Percentiles rank a stretch among this genome's conserved stretches.
Conservation (phyloP, 2,329 filamentous ascomycete species). For the Epichloe scottii region DNA sequence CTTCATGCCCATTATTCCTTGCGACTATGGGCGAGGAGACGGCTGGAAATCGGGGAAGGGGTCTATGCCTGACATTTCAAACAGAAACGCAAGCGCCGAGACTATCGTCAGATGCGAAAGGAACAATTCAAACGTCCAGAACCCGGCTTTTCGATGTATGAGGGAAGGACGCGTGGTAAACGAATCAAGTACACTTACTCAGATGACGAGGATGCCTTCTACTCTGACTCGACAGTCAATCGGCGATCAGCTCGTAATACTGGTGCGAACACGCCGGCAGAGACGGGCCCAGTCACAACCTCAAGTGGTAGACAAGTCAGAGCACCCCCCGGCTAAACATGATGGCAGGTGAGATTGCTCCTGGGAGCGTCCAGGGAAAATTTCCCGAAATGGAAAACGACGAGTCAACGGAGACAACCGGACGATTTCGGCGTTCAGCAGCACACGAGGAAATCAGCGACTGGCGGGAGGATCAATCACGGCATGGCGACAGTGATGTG, state of each 20-base stretch:
- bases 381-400: constrained; percentile 27
- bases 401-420: constrained; percentile 28
- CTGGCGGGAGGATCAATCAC: constrained; percentile 26
- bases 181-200: constrained; percentile 94
- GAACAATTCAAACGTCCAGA: constrained; percentile 81
- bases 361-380: constrained; percentile 34
- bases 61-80: constrained; percentile 8
- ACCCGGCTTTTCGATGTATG: constrained; percentile 83
- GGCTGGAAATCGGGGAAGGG: background rate
- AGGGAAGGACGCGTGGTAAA: constrained; percentile 91
- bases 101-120: constrained; percentile 78
- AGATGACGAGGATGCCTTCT: constrained; percentile 67
- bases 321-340: constrained; percentile 54
- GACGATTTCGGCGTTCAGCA: constrained; percentile 38
- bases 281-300: constrained; percentile 54
- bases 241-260: constrained; percentile 66
- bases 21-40: background rate
- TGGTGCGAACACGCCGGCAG: constrained; percentile 58
- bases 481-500: constrained; percentile 41
- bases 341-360: constrained; percentile 38
- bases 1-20: too few relatives aligned
- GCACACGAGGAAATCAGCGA: constrained; percentile 37
- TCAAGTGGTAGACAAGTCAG: constrained; percentile 79
- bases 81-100: constrained; percentile 82
- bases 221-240: constrained; percentile 45